phyloP scores from a whole-genome alignment of 2,329 filamentous ascomycete genomes.

The Beauveria scarabaeidicola region DNA sequence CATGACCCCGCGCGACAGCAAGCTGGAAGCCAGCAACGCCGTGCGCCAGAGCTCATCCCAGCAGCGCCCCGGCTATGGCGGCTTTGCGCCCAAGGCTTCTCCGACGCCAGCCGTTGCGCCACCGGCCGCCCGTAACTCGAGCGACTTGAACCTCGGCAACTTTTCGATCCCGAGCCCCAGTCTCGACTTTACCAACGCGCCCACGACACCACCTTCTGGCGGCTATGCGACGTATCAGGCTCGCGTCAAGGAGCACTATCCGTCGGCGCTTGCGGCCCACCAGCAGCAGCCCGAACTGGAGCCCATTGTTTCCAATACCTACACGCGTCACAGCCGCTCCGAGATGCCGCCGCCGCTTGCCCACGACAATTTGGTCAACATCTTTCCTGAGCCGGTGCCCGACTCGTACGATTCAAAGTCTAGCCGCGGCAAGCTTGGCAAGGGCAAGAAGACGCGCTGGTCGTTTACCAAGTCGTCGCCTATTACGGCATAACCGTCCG shows the following conservation, averaged over 20 bases:
- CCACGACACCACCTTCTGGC: neutral
- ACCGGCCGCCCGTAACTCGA: neutral
- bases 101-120: neutral
- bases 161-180: neutral
- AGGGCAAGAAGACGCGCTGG: conserved; percentile 24
- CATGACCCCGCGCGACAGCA: neutral
- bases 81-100: neutral
- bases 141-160: neutral
- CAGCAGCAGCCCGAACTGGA: conserved; percentile 20
- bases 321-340: conserved; percentile 6
- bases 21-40: neutral
- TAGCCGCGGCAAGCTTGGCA: conserved; percentile 1
- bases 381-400: conserved; percentile 11
- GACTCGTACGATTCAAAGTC: neutral
- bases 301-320: conserved; percentile 20
- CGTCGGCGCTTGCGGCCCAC: neutral
- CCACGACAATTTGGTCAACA: conserved; percentile 9
- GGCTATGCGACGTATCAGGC: neutral
- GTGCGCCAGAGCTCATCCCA: neutral
- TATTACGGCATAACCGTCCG: conserved; percentile 18
- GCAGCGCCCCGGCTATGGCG: neutral
- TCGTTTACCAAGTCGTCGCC: conserved; percentile 19
- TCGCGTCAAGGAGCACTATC: conserved; percentile 15
- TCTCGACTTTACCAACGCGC: neutral
- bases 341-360: conserved; percentile 5